Evolutionary conservation across 345 rosid genomes (phyloP).

Genomic region (Salix caprea): DNA sequence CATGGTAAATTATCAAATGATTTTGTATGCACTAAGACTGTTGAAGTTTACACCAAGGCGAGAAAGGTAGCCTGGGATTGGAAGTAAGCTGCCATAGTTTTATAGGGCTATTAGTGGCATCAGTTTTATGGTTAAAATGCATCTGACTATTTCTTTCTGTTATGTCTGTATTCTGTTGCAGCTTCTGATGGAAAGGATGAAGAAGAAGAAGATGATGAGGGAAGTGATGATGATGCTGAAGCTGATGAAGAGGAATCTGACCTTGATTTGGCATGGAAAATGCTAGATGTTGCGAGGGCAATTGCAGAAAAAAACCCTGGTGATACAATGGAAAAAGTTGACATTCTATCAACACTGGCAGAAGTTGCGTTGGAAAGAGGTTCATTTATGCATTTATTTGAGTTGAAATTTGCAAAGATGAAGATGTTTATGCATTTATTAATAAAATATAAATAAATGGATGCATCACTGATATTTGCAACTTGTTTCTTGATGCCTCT

Average conservation of each 20-base stretch:
- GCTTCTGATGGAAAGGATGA: conserved; percentile 47
- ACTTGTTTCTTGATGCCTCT: background rate
- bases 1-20: background rate
- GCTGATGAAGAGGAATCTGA: conserved; percentile 92
- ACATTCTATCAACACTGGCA: conserved; percentile 69
- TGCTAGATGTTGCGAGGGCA: conserved; percentile 89
- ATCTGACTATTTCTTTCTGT: background rate
- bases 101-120: background rate
- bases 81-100: background rate
- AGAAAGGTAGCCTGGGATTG: background rate
- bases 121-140: background rate
- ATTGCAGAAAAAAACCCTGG: conserved; percentile 60
- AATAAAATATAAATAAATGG: background rate
- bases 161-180: conserved; percentile 11
- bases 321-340: conserved; percentile 79
- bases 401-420: background rate
- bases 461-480: background rate
- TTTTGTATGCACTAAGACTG: conserved; percentile 2
- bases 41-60: background rate
- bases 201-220: conserved; percentile 37
- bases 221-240: conserved; percentile 50
- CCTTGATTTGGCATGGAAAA: conserved; percentile 92
- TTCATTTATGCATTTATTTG: conserved; percentile 22
- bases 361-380: conserved; percentile 95
- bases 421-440: background rate